Percentiles rank a stretch among this genome's conserved stretches.
Evolutionary conservation across 345 rosid genomes (phyloP).

Genomic region (Mercurialis annua): DNA sequence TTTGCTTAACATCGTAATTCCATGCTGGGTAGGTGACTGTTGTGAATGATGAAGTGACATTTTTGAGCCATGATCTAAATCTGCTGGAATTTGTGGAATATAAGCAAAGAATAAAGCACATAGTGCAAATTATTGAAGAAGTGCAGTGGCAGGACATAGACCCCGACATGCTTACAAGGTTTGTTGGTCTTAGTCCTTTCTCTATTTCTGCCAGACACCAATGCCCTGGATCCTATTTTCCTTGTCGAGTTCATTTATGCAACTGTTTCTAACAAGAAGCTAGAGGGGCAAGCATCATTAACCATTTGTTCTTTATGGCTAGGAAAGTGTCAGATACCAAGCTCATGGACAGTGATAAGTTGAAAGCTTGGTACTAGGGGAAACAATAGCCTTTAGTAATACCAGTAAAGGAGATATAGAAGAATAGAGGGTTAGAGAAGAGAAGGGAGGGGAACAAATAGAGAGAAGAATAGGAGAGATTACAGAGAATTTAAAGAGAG

Average conservation of each 20-base stretch:
- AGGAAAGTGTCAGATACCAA: too few relatives aligned
- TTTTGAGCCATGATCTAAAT: conserved; percentile 75
- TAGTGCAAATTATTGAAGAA: conserved; percentile 73
- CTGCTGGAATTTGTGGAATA: conserved; percentile 91
- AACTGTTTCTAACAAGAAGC: background rate
- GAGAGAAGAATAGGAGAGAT: too few relatives aligned
- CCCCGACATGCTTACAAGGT: conserved; percentile 93
- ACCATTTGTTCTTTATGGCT: background rate
- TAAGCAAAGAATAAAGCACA: conserved; percentile 71
- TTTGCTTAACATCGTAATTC: background rate
- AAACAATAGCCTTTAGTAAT: too few relatives aligned
- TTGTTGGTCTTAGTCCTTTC: conserved; percentile 13
- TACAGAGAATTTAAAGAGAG: too few relatives aligned
- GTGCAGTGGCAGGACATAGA: conserved; percentile 76
- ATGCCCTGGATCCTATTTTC: background rate
- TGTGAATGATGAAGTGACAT: conserved; percentile 52
- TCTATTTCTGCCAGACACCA: background rate
- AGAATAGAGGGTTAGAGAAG: too few relatives aligned
- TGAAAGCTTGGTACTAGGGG: too few relatives aligned
- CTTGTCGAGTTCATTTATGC: background rate
- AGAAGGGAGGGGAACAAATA: too few relatives aligned
- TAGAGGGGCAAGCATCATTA: background rate
- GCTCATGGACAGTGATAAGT: too few relatives aligned
- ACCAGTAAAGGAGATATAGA: too few relatives aligned
- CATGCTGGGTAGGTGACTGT: conserved; percentile 50